These are phyloP conservation scores for Suhomyces bolitotheri DNA, from an alignment of 1,139 yeast species.

Conservation along the genomic window DNA sequence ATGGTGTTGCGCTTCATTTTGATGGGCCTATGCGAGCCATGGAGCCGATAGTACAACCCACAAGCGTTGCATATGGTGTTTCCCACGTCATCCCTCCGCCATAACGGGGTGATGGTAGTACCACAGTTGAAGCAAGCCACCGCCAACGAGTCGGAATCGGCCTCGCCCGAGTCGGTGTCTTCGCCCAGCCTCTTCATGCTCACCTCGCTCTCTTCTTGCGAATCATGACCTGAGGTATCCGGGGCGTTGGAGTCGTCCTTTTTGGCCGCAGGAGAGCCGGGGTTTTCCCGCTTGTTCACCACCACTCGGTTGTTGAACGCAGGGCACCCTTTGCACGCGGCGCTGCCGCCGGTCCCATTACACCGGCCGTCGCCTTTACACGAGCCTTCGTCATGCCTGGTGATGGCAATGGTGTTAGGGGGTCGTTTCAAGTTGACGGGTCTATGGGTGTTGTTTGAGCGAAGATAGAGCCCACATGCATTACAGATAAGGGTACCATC, in stretches of 20 bases:
- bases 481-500: constrained; percentile 66
- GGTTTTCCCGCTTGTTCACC: constrained; percentile 18
- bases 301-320: constrained; percentile 72
- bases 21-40: constrained; percentile 77
- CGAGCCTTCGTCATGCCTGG: constrained; percentile 51
- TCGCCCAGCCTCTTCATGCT: constrained; percentile 4
- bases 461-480: constrained; percentile 66
- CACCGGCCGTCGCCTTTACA: constrained; percentile 85
- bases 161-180: constrained; percentile 13
- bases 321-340: constrained; percentile 81
- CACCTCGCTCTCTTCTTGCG: constrained; percentile 3
- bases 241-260: constrained; percentile 3
- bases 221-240: constrained; percentile 7
- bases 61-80: constrained; percentile 88
- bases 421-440: constrained; percentile 67
- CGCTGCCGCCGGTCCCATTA: constrained; percentile 84
- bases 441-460: constrained; percentile 55
- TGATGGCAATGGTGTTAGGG: constrained; percentile 55
- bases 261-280: not conserved
- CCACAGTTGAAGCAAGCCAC: constrained; percentile 82
- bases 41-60: constrained; percentile 76
- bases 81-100: constrained; percentile 83
- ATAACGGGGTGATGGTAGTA: constrained; percentile 81
- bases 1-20: constrained; percentile 72
- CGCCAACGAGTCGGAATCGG: constrained; percentile 47